Evolutionary conservation across 805 yeast species (phyloP).

Genomic region (Myxozyma nipponensis): DNA sequence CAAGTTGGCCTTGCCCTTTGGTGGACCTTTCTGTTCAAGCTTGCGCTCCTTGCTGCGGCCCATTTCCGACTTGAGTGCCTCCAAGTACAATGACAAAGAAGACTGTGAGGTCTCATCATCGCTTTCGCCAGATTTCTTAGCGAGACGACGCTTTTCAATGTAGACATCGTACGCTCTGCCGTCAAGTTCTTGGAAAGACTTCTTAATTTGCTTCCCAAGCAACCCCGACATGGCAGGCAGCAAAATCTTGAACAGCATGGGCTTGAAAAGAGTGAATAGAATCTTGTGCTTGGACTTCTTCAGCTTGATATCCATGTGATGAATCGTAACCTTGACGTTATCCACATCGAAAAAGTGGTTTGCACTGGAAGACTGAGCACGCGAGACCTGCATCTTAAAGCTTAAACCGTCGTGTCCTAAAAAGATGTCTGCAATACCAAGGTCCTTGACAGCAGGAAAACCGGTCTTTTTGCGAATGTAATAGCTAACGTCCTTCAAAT

Average conservation of each 20-base stretch:
- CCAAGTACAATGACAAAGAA: slow-evolving; percentile 13
- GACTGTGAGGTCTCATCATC: slow-evolving; percentile 2
- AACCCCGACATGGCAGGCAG: slow-evolving; percentile 21
- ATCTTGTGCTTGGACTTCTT: slow-evolving; percentile 23
- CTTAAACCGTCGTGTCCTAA: slow-evolving; percentile 20
- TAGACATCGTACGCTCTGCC: slow-evolving; percentile 15
- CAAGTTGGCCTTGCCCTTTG: slow-evolving; percentile 13
- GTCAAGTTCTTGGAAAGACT: slow-evolving; percentile 22
- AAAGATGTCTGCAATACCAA: slow-evolving; percentile 23
- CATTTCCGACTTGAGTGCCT: slow-evolving; percentile 17
- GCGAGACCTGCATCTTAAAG: slow-evolving; percentile 12
- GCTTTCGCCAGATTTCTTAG: slow-evolving; percentile 1
- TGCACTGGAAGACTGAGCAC: background rate
- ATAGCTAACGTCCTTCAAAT: slow-evolving; percentile 20
- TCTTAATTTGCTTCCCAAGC: slow-evolving; percentile 24
- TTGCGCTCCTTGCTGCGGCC: slow-evolving; percentile 8
- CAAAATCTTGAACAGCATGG: slow-evolving; percentile 15
- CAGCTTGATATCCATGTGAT: slow-evolving; percentile 15
- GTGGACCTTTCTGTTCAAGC: slow-evolving; percentile 3
- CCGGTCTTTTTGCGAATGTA: slow-evolving; percentile 23
- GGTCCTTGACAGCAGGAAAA: slow-evolving; percentile 18
- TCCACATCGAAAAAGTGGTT: slow-evolving; percentile 24
- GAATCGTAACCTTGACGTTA: slow-evolving; percentile 20
- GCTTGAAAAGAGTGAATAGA: slow-evolving; percentile 22
- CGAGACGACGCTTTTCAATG: slow-evolving; percentile 20